These are phyloP conservation scores for Acorus calamus DNA, from an alignment of 106 monocot species.

Conservation along the genomic window DNA sequence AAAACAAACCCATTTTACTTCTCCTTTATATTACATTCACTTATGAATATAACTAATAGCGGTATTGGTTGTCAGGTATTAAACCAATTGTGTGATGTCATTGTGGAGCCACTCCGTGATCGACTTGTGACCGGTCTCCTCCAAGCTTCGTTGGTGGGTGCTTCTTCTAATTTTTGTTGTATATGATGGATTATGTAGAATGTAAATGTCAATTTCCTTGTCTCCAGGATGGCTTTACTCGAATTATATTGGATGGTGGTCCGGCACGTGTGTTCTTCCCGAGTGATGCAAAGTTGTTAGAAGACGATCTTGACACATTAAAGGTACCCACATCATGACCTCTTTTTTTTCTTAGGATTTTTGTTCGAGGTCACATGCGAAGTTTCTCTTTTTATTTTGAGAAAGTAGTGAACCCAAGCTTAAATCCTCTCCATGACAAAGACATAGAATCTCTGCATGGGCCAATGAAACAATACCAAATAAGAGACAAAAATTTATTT, in stretches of 20 bases:
- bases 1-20: too few species aligned
- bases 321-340: constrained; percentile 31
- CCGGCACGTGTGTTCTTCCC: constrained; percentile 62
- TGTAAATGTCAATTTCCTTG: constrained; percentile 7
- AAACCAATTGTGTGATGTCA: constrained; percentile 85
- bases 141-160: constrained; percentile 80
- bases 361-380: too few species aligned
- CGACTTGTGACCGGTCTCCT: constrained; percentile 92
- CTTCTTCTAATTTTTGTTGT: not conserved
- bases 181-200: not conserved
- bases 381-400: too few species aligned
- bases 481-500: too few species aligned
- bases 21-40: too few species aligned
- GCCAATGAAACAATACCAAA: too few species aligned
- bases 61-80: constrained; percentile 34
- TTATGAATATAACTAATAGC: too few species aligned
- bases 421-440: too few species aligned
- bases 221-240: constrained; percentile 67
- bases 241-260: constrained; percentile 88
- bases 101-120: constrained; percentile 85
- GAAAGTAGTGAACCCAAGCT: too few species aligned
- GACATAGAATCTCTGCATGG: too few species aligned
- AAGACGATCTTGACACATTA: constrained; percentile 81
- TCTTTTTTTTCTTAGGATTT: too few species aligned
- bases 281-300: constrained; percentile 71